Conservation (phyloP, 352 stramenopile species). For the Phytopythium ostracodes region DNA sequence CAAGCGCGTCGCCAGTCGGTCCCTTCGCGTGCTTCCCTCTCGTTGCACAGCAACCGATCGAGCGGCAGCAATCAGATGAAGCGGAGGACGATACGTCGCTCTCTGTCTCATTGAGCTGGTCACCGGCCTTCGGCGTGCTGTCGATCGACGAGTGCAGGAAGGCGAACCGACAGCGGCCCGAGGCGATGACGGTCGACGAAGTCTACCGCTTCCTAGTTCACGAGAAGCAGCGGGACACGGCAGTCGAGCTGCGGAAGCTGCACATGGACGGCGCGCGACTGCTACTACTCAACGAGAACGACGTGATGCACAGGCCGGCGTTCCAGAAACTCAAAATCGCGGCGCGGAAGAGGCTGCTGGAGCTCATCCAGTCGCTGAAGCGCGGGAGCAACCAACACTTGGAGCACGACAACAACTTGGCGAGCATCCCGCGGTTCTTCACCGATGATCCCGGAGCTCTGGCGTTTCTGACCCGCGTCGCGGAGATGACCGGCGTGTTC, state of each 20-base stretch:
- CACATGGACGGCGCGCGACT: constrained; percentile 41
- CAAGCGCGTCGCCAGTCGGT: constrained; percentile 19
- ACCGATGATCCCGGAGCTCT: constrained; percentile 46
- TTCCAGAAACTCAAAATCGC: constrained; percentile 50
- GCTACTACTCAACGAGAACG: constrained; percentile 39
- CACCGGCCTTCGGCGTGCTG: constrained; percentile 39
- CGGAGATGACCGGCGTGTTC: constrained; percentile 33
- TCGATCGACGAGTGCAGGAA: constrained; percentile 55
- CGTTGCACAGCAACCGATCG: constrained; percentile 4
- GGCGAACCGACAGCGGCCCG: constrained; percentile 37
- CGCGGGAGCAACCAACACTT: constrained; percentile 45
- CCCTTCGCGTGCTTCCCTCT: constrained; percentile 60
- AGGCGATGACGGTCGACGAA: constrained; percentile 46
- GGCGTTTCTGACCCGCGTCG: constrained; percentile 42
- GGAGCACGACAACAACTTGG: not conserved
- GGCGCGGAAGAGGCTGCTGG: constrained; percentile 51
- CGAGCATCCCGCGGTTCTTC: constrained; percentile 28
- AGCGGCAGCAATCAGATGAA: not conserved
- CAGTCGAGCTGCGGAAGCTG: constrained; percentile 33
- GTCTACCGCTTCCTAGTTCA: constrained; percentile 51
- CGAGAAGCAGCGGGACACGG: constrained; percentile 47
- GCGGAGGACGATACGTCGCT: not conserved
- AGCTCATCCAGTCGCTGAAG: constrained; percentile 41
- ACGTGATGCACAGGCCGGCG: constrained; percentile 43
- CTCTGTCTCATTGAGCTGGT: not conserved